Evolutionary conservation across 108 stramenopile genomes (phyloP).

Genomic region (Nitzschia sp.): DNA sequence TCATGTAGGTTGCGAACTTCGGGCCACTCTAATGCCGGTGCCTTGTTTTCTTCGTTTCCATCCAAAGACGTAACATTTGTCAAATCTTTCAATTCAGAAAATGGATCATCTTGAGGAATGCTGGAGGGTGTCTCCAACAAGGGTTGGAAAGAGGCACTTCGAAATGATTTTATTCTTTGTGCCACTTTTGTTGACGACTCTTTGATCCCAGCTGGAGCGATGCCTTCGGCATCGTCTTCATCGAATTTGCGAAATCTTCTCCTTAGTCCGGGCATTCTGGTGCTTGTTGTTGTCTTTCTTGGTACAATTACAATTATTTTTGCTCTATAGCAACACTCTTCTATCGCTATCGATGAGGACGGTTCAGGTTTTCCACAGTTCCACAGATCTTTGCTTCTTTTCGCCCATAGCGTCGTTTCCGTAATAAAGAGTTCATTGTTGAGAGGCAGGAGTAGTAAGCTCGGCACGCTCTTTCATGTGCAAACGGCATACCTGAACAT

Average conservation of each 20-base stretch:
- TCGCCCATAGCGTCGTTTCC: no score
- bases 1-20: neutral
- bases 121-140: neutral
- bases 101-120: neutral
- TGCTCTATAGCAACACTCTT: no score
- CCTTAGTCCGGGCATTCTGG: neutral
- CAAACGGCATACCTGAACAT: no score
- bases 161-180: neutral
- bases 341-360: no score
- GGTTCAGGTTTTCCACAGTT: no score
- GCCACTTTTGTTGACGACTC: neutral
- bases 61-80: neutral
- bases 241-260: neutral
- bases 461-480: neutral
- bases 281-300: no score
- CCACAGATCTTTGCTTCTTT: no score
- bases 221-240: constrained; percentile 1
- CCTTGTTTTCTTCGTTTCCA: neutral
- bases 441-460: neutral
- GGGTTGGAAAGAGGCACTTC: neutral
- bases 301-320: no score
- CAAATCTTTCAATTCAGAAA: neutral
- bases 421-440: no score
- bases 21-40: neutral
- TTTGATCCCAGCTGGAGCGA: neutral